phyloP scores from a whole-genome alignment of 345 rosid species.

The Aquilaria yunnanensis region DNA sequence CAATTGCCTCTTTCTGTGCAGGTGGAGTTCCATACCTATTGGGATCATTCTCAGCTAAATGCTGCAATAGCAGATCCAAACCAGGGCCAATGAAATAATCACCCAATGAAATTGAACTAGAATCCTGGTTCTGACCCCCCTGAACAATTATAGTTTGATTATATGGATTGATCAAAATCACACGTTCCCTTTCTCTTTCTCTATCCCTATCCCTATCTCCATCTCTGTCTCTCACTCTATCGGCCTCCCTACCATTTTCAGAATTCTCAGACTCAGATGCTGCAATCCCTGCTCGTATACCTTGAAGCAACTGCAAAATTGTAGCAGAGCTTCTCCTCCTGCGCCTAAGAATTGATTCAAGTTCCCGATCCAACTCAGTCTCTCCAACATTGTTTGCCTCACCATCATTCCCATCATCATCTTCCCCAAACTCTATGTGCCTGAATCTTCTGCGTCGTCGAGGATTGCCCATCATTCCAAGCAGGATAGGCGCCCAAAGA shows the following conservation, averaged over 20 bases:
- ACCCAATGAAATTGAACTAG: slow-evolving; percentile 44
- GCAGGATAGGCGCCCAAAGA: slow-evolving; percentile 80
- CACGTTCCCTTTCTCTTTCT: slow-evolving; percentile 33
- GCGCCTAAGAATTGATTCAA: slow-evolving; percentile 57
- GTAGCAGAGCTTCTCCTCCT: slow-evolving; percentile 69
- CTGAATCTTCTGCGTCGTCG: slow-evolving; percentile 52
- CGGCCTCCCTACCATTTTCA: slow-evolving; percentile 31
- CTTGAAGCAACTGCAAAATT: slow-evolving; percentile 70
- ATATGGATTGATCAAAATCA: slow-evolving; percentile 39
- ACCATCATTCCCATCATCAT: slow-evolving; percentile 34
- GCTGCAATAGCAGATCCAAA: slow-evolving; percentile 65
- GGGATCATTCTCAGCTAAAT: slow-evolving; percentile 69
- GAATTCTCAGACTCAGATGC: slow-evolving; percentile 54
- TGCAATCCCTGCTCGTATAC: slow-evolving; percentile 65
- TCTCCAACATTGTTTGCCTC: slow-evolving; percentile 40
- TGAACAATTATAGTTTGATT: slow-evolving; percentile 48
- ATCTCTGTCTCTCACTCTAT: slow-evolving; percentile 28
- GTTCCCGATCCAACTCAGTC: slow-evolving; percentile 53
- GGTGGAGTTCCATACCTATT: slow-evolving; percentile 87
- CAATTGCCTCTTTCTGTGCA: slow-evolving; percentile 64
- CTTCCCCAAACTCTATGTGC: slow-evolving; percentile 45
- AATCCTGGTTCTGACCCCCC: slow-evolving; percentile 40
- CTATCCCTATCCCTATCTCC: slow-evolving; percentile 31
- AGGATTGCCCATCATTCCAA: slow-evolving; percentile 74
- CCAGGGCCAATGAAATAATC: slow-evolving; percentile 86